phyloP scores from a whole-genome alignment of 2,329 filamentous ascomycete genomes.

The Fusarium verrucosum region DNA sequence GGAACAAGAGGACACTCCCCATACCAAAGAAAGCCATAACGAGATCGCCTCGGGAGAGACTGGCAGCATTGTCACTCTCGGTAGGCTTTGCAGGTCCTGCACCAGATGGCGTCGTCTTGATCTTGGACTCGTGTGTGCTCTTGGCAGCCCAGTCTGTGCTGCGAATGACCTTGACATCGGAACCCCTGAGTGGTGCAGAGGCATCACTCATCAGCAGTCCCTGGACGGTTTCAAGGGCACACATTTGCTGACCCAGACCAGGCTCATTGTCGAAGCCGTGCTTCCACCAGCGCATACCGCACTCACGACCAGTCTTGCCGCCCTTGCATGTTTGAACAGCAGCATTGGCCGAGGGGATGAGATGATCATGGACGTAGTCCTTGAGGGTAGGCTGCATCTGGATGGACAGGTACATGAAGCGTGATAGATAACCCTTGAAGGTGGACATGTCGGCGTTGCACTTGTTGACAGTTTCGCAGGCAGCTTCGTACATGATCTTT shows the following conservation, averaged over 20 bases:
- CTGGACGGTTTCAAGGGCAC: constrained; percentile 70
- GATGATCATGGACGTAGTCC: constrained; percentile 56
- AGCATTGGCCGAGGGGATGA: constrained; percentile 63
- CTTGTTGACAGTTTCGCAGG: constrained; percentile 66
- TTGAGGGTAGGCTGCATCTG: constrained; percentile 65
- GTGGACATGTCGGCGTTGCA: constrained; percentile 73
- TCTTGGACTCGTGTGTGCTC: constrained; percentile 24
- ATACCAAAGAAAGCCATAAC: constrained; percentile 36
- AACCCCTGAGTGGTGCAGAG: constrained; percentile 56
- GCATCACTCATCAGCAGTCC: constrained; percentile 61
- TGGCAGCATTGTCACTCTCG: constrained; percentile 35
- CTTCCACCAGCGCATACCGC: constrained; percentile 71
- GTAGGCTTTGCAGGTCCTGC: constrained; percentile 17
- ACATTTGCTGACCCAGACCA: constrained; percentile 72
- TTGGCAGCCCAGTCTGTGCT: constrained; percentile 37
- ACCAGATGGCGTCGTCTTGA: constrained; percentile 22
- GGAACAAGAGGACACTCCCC: constrained; percentile 30
- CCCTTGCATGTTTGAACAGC: constrained; percentile 67
- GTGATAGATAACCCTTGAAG: constrained; percentile 74
- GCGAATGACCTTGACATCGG: constrained; percentile 59
- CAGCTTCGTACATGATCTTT: constrained; percentile 71
- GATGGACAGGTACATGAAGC: constrained; percentile 69
- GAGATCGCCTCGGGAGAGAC: constrained; percentile 21
- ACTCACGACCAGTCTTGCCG: constrained; percentile 60
- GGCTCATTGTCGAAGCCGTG: constrained; percentile 63